Evolutionary conservation across 2,329 filamentous ascomycete genomes (phyloP).

Genomic region (Fusarium multiceps): DNA sequence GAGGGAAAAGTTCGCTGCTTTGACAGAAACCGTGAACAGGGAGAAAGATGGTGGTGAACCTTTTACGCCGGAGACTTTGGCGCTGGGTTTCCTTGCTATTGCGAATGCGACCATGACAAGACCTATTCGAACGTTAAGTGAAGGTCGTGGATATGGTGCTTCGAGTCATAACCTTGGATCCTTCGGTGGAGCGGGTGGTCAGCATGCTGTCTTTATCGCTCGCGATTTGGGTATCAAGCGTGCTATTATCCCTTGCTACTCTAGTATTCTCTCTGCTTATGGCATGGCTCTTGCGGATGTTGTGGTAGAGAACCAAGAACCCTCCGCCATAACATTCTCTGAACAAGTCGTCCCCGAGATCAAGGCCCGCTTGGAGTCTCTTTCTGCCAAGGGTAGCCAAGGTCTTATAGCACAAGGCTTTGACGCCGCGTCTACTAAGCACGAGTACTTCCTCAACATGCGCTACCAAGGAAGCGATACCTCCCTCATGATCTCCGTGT

Average conservation of each 20-base stretch:
- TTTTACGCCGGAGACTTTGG: constrained; percentile 50
- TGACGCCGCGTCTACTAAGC: constrained; percentile 53
- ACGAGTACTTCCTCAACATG: constrained; percentile 58
- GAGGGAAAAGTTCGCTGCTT: constrained; percentile 53
- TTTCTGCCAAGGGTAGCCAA: constrained; percentile 37
- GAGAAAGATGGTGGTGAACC: constrained; percentile 36
- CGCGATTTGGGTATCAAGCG: constrained; percentile 56
- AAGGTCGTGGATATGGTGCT: constrained; percentile 46
- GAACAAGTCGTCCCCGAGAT: constrained; percentile 31
- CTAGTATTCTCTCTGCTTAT: constrained; percentile 59
- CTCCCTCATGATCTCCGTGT: constrained; percentile 53
- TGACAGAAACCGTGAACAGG: constrained; percentile 49
- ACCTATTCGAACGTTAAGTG: constrained; percentile 64
- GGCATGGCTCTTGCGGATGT: constrained; percentile 60
- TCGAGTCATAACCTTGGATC: constrained; percentile 43
- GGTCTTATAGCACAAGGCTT: constrained; percentile 53
- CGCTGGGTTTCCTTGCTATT: constrained; percentile 78
- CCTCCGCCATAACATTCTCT: constrained; percentile 48
- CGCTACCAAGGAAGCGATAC: constrained; percentile 58
- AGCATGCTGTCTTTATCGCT: constrained; percentile 59
- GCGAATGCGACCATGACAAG: constrained; percentile 80
- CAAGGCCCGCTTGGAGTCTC: constrained; percentile 36
- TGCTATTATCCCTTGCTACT: constrained; percentile 58
- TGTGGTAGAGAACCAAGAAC: constrained; percentile 56
- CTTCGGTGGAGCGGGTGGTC: constrained; percentile 55